These are phyloP conservation scores for Ceratobasidium sp. DNA, from an alignment of 1,284 basidiomycete genomes.

Conservation along the genomic window DNA sequence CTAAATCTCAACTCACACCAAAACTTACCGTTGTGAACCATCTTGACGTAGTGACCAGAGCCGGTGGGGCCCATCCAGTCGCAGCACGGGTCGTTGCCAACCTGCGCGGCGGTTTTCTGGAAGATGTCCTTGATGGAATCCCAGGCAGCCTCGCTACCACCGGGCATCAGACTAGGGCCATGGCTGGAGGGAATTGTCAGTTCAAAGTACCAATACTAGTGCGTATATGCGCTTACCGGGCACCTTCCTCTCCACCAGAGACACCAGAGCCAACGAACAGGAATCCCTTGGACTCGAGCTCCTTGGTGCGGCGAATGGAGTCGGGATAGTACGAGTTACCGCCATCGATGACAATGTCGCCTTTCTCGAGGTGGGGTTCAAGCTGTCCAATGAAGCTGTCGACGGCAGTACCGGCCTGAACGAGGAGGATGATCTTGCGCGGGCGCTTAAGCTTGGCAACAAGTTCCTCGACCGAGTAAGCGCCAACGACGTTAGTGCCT, in stretches of 20 bases:
- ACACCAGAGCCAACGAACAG: slow-evolving; percentile 99
- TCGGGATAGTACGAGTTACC: slow-evolving; percentile 99
- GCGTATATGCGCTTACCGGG: slow-evolving; percentile 66
- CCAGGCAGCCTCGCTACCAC: slow-evolving; percentile 95
- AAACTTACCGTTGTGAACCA: slow-evolving; percentile 94
- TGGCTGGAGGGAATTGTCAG: background rate
- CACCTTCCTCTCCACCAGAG: slow-evolving; percentile 99
- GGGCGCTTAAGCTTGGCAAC: slow-evolving; percentile 76
- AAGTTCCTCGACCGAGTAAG: slow-evolving; percentile 91
- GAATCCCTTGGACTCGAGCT: slow-evolving; percentile 93
- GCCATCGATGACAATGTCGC: slow-evolving; percentile 96
- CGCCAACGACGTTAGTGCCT: slow-evolving; percentile 96
- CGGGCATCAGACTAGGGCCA: slow-evolving; percentile 99
- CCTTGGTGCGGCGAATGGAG: slow-evolving; percentile 92
- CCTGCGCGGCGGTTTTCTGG: slow-evolving; percentile 97
- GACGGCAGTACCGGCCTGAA: slow-evolving; percentile 85
- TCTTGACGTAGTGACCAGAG: slow-evolving; percentile 96
- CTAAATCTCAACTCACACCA: background rate
- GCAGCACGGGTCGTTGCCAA: slow-evolving; percentile 96
- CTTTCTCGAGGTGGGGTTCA: slow-evolving; percentile 73
- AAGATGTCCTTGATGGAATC: slow-evolving; percentile 98
- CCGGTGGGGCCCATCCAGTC: slow-evolving; percentile 99
- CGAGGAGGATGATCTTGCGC: slow-evolving; percentile 93
- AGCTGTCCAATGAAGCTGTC: slow-evolving; percentile 73
- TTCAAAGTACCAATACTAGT: background rate